A percentile compares a stretch with the other conserved stretches of the same genome.
Conservation (phyloP, 1,139 yeast genomes). For the Saccharomycopsis hybrid region DNA sequence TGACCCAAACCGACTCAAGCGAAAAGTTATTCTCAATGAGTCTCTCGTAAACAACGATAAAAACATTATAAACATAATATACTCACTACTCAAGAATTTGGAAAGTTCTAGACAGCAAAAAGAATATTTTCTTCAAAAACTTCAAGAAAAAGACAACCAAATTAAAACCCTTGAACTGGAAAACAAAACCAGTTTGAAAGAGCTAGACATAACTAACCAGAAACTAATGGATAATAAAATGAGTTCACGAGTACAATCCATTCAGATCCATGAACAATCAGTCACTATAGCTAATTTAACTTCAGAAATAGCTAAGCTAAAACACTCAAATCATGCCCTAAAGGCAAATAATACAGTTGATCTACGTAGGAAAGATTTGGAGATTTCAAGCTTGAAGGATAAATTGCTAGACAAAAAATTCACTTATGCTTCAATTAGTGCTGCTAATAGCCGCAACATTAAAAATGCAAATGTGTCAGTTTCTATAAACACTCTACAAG, state of each 20-base stretch:
- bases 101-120: conserved; percentile 14
- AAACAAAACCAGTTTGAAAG: background rate
- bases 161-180: conserved; percentile 3
- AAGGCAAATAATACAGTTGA: conserved; percentile 9
- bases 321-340: conserved; percentile 4
- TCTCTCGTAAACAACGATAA: conserved; percentile 16
- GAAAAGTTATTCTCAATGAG: conserved; percentile 9
- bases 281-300: background rate
- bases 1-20: conserved; percentile 1
- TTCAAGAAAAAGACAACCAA: conserved; percentile 6
- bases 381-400: conserved; percentile 13
- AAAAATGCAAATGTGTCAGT: background rate
- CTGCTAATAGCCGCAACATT: background rate
- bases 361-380: conserved; percentile 16
- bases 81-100: conserved; percentile 14
- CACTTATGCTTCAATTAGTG: background rate
- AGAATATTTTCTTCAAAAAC: background rate
- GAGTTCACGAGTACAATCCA: no score
- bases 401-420: conserved; percentile 11
- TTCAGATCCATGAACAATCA: background rate
- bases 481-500: no score
- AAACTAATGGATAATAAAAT: background rate
- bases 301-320: background rate
- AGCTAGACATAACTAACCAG: background rate
- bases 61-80: conserved; percentile 15